Conservation (phyloP, 2,329 filamentous ascomycete genomes). For the Penicillium verrucosum region DNA sequence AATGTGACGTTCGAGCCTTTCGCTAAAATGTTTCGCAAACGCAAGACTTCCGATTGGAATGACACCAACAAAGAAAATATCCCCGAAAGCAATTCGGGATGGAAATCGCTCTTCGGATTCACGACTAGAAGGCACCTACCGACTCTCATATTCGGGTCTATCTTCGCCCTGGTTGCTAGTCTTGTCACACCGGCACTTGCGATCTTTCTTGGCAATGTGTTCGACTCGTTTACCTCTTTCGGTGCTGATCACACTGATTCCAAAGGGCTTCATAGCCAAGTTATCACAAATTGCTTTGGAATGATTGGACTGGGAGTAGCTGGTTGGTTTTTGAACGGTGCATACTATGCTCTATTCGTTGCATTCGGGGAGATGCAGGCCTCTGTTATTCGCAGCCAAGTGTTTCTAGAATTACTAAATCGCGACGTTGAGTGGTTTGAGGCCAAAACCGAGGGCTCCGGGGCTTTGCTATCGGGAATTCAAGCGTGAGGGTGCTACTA, state of each 20-base stretch:
- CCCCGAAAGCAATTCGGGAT: slow-evolving; percentile 29
- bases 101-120: slow-evolving; percentile 68
- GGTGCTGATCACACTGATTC: slow-evolving; percentile 54
- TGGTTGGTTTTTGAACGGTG: slow-evolving; percentile 65
- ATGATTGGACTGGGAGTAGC: slow-evolving; percentile 61
- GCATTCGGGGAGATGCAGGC: slow-evolving; percentile 79
- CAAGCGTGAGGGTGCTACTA: slow-evolving; percentile 61
- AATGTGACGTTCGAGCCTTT: not conserved
- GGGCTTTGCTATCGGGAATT: slow-evolving; percentile 66
- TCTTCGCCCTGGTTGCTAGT: slow-evolving; percentile 59
- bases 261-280: slow-evolving; percentile 52
- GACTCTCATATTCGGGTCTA: slow-evolving; percentile 54
- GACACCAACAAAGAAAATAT: not conserved
- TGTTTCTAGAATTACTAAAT: slow-evolving; percentile 67
- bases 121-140: slow-evolving; percentile 60
- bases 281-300: slow-evolving; percentile 60
- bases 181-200: slow-evolving; percentile 63
- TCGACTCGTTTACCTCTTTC: slow-evolving; percentile 66
- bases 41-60: not conserved
- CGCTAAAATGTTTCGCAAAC: not conserved
- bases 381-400: slow-evolving; percentile 56
- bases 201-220: slow-evolving; percentile 70
- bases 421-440: slow-evolving; percentile 85
- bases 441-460: slow-evolving; percentile 64
- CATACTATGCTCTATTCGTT: slow-evolving; percentile 69